Conservation (phyloP, 2,329 filamentous ascomycete species). For the Xylariaceae sp. region DNA sequence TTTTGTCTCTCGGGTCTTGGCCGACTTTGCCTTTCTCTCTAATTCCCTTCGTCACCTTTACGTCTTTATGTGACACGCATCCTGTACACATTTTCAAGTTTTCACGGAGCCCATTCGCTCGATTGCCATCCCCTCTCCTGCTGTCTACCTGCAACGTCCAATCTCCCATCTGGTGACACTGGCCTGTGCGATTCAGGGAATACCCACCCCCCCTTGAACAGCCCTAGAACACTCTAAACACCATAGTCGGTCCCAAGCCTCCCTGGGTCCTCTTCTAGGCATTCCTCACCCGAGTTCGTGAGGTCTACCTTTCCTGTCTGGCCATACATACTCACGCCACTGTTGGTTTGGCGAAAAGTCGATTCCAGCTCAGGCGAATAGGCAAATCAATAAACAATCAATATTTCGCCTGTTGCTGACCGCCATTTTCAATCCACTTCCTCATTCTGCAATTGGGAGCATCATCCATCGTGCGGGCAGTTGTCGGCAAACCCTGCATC, state of each 20-base stretch:
- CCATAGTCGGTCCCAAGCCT: constrained; percentile 11
- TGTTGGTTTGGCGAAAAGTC: constrained; percentile 2
- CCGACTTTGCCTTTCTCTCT: constrained; percentile 27
- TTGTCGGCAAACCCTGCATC: constrained; percentile 13
- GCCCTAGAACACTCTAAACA: constrained; percentile 11
- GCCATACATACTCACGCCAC: constrained; percentile 4
- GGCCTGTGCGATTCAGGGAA: constrained; percentile 6
- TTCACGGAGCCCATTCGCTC: background rate
- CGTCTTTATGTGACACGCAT: constrained; percentile 13
- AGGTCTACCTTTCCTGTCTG: constrained; percentile 13
- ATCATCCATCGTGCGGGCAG: background rate
- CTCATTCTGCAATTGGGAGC: constrained; percentile 3
- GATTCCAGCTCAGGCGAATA: background rate
- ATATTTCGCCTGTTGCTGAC: background rate
- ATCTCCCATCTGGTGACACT: background rate
- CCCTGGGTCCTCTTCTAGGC: constrained; percentile 6
- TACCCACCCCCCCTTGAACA: no score
- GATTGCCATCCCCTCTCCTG: background rate
- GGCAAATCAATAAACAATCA: constrained; percentile 1
- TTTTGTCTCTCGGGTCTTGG: constrained; percentile 29
- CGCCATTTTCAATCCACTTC: background rate
- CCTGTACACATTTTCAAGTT: background rate
- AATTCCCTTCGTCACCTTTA: constrained; percentile 27
- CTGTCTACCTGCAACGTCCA: background rate
- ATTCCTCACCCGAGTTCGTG: constrained; percentile 21